phyloP scores from a whole-genome alignment of 2,329 filamentous ascomycete species.

The Diaporthe batatas region DNA sequence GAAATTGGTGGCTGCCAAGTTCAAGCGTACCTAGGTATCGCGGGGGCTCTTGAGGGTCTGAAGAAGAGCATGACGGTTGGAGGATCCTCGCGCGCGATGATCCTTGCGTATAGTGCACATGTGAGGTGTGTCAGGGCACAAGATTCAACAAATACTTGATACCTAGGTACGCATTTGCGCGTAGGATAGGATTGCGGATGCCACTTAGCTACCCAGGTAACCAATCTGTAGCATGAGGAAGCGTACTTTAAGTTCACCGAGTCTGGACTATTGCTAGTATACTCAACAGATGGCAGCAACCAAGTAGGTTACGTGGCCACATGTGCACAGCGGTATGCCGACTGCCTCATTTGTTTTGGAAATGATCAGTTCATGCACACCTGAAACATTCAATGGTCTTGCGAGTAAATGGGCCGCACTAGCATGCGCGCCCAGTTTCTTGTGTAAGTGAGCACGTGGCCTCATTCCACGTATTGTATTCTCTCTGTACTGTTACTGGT shows the following conservation, averaged over 20 bases:
- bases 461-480: no score
- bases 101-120: background rate
- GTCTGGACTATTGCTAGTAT: background rate
- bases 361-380: no score
- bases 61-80: constrained; percentile 11
- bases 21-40: background rate
- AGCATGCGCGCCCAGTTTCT: no score
- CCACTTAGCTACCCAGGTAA: background rate
- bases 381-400: no score
- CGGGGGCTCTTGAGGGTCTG: constrained; percentile 6
- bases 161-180: background rate
- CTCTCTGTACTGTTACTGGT: no score
- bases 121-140: background rate
- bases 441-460: no score
- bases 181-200: no score
- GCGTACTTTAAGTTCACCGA: background rate
- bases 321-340: no score
- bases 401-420: no score
- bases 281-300: background rate
- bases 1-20: constrained; percentile 58
- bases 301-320: no score
- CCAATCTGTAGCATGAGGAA: background rate
- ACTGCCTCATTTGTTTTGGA: no score
- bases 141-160: constrained; percentile 8
- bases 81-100: no score